Evolutionary conservation across 805 yeast species (phyloP).

Genomic region (Wickerhamia fluorescens): DNA sequence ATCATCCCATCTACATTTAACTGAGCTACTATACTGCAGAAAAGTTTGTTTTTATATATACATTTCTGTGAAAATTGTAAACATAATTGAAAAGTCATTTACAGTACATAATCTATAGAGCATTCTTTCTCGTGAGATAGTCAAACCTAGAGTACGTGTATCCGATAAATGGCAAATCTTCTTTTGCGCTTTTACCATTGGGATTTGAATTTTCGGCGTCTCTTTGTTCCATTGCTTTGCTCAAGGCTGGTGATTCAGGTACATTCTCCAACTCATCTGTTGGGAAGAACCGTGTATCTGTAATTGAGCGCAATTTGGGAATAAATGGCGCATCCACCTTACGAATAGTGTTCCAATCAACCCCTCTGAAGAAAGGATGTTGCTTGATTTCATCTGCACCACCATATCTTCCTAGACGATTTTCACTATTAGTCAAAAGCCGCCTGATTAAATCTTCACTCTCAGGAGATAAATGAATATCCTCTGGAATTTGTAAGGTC

Average conservation of each 20-base stretch:
- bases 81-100: too few species aligned
- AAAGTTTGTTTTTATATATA: too few species aligned
- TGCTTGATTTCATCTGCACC: constrained; percentile 87
- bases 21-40: too few species aligned
- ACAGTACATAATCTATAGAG: constrained; percentile 18
- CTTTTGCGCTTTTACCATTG: constrained; percentile 52
- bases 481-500: constrained; percentile 83
- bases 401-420: constrained; percentile 78
- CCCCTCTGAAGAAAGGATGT: constrained; percentile 94
- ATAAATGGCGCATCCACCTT: constrained; percentile 90
- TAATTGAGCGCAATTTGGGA: constrained; percentile 83
- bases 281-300: constrained; percentile 97
- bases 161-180: constrained; percentile 94
- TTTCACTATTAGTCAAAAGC: constrained; percentile 69
- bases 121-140: constrained; percentile 75
- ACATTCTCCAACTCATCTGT: constrained; percentile 93
- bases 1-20: too few species aligned
- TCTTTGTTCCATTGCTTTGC: constrained; percentile 55
- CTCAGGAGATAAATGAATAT: constrained; percentile 81
- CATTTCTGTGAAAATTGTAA: too few species aligned
- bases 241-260: constrained; percentile 71
- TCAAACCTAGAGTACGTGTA: constrained; percentile 95
- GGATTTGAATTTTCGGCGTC: constrained; percentile 43
- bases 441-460: constrained; percentile 80
- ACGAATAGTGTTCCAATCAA: constrained; percentile 85